These are phyloP conservation scores for grape (Vitis vinifera) DNA, from an alignment of 164 flowering plant genomes.

Conservation along the genomic window ASM3070453v1 NC_081814.1:11969501-11970000, in stretches of 20 bases:
- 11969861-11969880: too few species aligned
- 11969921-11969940: too few species aligned
- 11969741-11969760: conserved; percentile 64
- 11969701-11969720: conserved; percentile 80
- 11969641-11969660: conserved; percentile 62
- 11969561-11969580: neutral
- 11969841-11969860: too few species aligned
- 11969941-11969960: too few species aligned
- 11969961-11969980: too few species aligned
- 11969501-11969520: too few species aligned
- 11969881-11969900: too few species aligned
- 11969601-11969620: conserved; percentile 16
- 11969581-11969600: neutral
- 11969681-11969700: conserved; percentile 76
- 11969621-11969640: conserved; percentile 2
- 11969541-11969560: too few species aligned
- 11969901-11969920: too few species aligned
- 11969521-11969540: too few species aligned
- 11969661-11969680: conserved; percentile 92
- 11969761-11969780: conserved; percentile 78
- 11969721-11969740: conserved; percentile 77
- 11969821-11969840: too few species aligned
- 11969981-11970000: too few species aligned
- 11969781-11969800: conserved; percentile 34
- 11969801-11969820: neutral